phyloP scores from a whole-genome alignment of 1,284 basidiomycete genomes.

The Cutaneotrichosporon cyanovorans region DNA sequence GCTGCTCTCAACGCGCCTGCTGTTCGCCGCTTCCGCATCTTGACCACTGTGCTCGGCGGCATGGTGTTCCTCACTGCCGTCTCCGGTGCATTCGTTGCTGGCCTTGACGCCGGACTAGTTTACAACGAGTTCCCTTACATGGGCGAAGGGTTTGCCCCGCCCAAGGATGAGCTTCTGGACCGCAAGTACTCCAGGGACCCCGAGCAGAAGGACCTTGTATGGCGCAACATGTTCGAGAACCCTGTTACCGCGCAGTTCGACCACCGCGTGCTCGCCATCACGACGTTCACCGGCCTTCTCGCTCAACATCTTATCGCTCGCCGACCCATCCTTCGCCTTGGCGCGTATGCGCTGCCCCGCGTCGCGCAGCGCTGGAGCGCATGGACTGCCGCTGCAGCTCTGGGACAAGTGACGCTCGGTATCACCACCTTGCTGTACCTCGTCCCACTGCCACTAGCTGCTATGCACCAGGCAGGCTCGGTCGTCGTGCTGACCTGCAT shows the following conservation, averaged over 20 bases:
- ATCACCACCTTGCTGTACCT: conserved; percentile 88
- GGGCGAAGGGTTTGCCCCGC: conserved; percentile 81
- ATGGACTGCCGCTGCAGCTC: conserved; percentile 70
- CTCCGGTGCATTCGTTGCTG: conserved; percentile 88
- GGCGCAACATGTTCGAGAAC: conserved; percentile 93
- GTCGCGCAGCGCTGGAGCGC: conserved; percentile 57
- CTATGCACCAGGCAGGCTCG: conserved; percentile 90
- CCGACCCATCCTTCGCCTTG: conserved; percentile 51
- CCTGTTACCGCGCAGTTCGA: conserved; percentile 97
- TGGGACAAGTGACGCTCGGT: conserved; percentile 80
- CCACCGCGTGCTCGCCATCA: conserved; percentile 79
- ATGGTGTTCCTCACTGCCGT: conserved; percentile 85
- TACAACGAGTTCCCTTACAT: conserved; percentile 99
- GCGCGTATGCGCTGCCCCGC: conserved; percentile 56
- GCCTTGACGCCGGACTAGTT: conserved; percentile 87
- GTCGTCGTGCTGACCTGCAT: conserved; percentile 79
- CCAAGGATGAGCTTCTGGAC: conserved; percentile 73
- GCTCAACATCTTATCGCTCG: conserved; percentile 57
- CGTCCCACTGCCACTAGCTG: conserved; percentile 86
- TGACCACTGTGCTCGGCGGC: conserved; percentile 58
- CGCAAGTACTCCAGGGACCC: conserved; percentile 60
- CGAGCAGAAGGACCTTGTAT: conserved; percentile 70
- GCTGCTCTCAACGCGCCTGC: conserved; percentile 54
- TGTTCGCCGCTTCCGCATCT: conserved; percentile 56
- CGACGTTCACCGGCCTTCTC: conserved; percentile 67